These are phyloP conservation scores for Phytophthora constricta DNA, from an alignment of 352 stramenopile species.

Conservation along the genomic window DNA sequence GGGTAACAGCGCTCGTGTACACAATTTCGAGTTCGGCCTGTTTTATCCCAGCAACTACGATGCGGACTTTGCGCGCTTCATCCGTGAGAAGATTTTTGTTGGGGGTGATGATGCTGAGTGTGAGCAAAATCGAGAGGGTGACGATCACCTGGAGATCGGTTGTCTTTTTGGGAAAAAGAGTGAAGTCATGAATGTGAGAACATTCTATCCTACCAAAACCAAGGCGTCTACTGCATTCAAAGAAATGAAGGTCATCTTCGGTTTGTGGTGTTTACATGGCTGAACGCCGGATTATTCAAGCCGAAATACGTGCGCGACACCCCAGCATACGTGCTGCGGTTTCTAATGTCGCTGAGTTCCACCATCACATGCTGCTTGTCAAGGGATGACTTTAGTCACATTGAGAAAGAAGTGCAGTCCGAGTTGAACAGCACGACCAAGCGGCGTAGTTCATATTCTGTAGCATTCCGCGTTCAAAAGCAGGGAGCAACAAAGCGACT, in stretches of 20 bases:
- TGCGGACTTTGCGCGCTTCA: constrained; percentile 59
- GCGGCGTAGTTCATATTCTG: constrained; percentile 30
- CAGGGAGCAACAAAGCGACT: constrained; percentile 53
- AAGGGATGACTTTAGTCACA: constrained; percentile 13
- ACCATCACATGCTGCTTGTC: constrained; percentile 36
- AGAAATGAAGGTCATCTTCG: not conserved
- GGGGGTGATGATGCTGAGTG: too few relatives aligned
- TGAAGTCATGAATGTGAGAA: constrained; percentile 53
- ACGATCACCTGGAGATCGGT: constrained; percentile 37
- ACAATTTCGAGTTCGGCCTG: constrained; percentile 55
- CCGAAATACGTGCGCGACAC: constrained; percentile 48
- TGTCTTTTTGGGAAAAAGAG: constrained; percentile 66
- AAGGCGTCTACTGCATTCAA: constrained; percentile 62
- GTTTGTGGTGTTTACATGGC: constrained; percentile 66
- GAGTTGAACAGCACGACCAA: constrained; percentile 3
- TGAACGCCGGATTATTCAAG: constrained; percentile 45
- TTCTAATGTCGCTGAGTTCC: constrained; percentile 32
- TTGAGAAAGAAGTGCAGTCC: constrained; percentile 23
- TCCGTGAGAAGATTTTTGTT: constrained; percentile 55
- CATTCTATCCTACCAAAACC: constrained; percentile 26
- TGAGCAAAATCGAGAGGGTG: not conserved
- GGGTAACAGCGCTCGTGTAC: constrained; percentile 15
- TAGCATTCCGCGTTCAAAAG: constrained; percentile 49
- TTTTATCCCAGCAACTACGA: constrained; percentile 62
- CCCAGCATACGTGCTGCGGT: constrained; percentile 66